Conservation (phyloP, 202 grass and related monocot species). For the Brachypodium distachyon region DNA sequence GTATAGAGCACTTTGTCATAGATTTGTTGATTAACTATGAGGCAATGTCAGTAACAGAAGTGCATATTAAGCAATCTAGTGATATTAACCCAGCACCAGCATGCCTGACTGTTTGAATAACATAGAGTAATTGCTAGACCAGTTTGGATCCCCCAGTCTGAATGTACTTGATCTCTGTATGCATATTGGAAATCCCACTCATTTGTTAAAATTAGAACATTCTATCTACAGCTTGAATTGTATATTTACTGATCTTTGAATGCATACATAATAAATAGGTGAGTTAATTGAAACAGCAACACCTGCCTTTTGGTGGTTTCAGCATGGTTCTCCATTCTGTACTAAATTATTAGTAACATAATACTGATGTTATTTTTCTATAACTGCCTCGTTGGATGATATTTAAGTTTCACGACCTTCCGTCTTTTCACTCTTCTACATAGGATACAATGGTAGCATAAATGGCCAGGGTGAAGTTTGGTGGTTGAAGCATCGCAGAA, state of each 20-base stretch:
- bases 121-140: background rate
- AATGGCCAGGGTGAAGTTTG: conserved; percentile 87
- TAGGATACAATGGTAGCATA: conserved; percentile 95
- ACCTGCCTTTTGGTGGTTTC: background rate
- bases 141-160: background rate
- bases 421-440: conserved; percentile 8
- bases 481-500: conserved; percentile 87
- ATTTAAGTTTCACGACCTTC: background rate
- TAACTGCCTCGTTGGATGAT: conserved; percentile 2
- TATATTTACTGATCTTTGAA: background rate
- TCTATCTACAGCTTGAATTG: background rate
- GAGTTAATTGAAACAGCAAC: background rate
- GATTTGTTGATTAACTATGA: conserved; percentile 6
- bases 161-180: background rate
- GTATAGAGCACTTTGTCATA: background rate
- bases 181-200: background rate
- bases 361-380: background rate
- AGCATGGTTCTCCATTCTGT: background rate
- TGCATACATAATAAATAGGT: background rate
- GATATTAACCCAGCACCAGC: background rate
- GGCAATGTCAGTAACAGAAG: background rate
- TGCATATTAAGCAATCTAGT: conserved; percentile 4
- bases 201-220: background rate
- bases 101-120: background rate
- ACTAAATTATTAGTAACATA: background rate